Base-by-base conservation (phyloP, 2,329 filamentous ascomycete genomes). In the Fusarium setosum region DNA sequence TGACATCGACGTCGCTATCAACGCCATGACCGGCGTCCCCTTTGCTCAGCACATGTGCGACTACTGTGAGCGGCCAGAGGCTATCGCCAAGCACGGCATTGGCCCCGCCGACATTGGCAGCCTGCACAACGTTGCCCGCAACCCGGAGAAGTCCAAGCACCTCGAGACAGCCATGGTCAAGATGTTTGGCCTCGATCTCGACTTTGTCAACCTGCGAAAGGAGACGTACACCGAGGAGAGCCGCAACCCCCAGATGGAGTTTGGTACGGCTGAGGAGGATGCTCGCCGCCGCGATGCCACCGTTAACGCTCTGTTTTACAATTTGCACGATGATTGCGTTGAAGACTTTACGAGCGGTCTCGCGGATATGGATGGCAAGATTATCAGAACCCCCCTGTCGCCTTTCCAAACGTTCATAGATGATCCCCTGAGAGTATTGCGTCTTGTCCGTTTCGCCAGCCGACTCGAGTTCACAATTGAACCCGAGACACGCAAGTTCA, bases 121-220 rank as follows among this genome's bases (percentile, higher is more conserved):
- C 64, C 83, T 97, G 29, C 91, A 97, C 83, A 96, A 93, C 77
- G 95, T 97, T 68, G 90, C 91, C 51, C 91, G 91, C 57, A 98
- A 98, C 75, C 95, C 94, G 1, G 94, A 97, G 73, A 97, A 97
- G 80, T 97, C 94, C 18, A 98, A 98, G 80, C 93, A 98, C 75
- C 86, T 98, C 13, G 95, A 97, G 78, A 98, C 95, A 0, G 92
- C 93, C 47, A 97, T 93, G 10, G 93, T 92, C 21, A 91, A 86
- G 67, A 89, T 98, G 58, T 90, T 97, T 72, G 93, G 92, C 1
- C 84, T 96, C 47, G 95, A 98, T 73, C 86, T 97, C 45, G 95
- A 99, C 75, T 90, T 99, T 73, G 96, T 99, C 70, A 99, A 98
- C 75, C 82, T 98, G 44, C 87, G 95, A 42, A 96, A 94, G 74